These are phyloP conservation scores for Sporothrix brunneoviolacea DNA, from an alignment of 2,329 filamentous ascomycete genomes.

Conservation along the genomic window DNA sequence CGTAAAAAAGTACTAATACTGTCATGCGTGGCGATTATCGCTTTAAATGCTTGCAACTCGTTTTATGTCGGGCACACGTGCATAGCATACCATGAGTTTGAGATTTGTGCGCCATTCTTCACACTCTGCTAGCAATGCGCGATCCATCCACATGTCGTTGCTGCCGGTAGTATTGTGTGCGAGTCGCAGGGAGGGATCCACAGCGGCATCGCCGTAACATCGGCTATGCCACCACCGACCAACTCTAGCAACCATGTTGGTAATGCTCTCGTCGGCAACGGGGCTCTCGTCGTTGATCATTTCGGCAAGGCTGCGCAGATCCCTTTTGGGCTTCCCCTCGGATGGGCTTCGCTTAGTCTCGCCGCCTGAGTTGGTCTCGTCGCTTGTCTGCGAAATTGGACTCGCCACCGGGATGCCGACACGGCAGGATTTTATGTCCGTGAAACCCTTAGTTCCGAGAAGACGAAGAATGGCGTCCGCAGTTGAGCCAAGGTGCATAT, in stretches of 20 bases:
- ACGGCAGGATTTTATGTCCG: conserved; percentile 65
- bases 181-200: conserved; percentile 27
- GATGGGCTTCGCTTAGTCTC: background rate
- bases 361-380: background rate
- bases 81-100: conserved; percentile 85
- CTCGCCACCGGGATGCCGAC: conserved; percentile 70
- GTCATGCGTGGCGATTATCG: too few relatives aligned
- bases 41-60: conserved; percentile 42
- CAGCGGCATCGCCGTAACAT: conserved; percentile 72
- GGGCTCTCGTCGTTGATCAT: conserved; percentile 66
- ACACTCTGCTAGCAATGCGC: conserved; percentile 70
- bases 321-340: conserved; percentile 30
- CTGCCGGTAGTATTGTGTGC: conserved; percentile 30
- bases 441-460: conserved; percentile 63
- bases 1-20: too few relatives aligned
- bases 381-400: conserved; percentile 28
- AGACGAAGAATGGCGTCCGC: conserved; percentile 58
- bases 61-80: conserved; percentile 63
- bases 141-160: conserved; percentile 72
- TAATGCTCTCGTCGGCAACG: conserved; percentile 74
- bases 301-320: conserved; percentile 57
- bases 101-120: conserved; percentile 81
- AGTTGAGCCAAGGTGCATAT: conserved; percentile 53
- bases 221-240: conserved; percentile 94
- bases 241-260: conserved; percentile 86